A percentile compares a stretch with the other conserved stretches of the same genome.
These are phyloP conservation scores for Porcisia deanei DNA, from an alignment of 208 protist genomes.

Conservation along the genomic window DNA sequence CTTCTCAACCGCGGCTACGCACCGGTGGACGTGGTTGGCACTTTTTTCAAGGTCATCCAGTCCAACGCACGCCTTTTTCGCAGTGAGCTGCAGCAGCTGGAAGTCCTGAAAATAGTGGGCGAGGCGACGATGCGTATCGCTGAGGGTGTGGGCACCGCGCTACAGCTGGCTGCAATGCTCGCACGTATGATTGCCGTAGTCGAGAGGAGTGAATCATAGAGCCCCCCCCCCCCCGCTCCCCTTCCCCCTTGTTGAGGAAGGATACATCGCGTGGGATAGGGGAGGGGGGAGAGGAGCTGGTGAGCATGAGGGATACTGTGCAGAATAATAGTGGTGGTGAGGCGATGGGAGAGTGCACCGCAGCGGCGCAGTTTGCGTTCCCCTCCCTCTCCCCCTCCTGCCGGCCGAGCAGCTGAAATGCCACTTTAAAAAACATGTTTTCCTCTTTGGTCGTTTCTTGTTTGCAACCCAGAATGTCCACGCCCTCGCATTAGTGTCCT, in stretches of 20 bases:
- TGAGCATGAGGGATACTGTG: neutral
- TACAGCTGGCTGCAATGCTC: slow-evolving; percentile 89
- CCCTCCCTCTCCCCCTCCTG: neutral
- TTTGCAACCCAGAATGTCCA: too few species aligned
- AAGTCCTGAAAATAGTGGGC: slow-evolving; percentile 77
- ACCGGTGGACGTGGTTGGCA: slow-evolving; percentile 96
- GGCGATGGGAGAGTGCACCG: neutral
- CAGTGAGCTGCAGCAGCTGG: slow-evolving; percentile 77
- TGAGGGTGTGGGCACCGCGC: slow-evolving; percentile 78
- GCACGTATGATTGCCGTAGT: slow-evolving; percentile 60
- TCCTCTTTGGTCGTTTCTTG: too few species aligned
- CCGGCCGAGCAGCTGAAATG: neutral
- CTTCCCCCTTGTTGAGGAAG: neutral
- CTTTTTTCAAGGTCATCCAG: slow-evolving; percentile 93
- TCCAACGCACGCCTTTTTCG: slow-evolving; percentile 50
- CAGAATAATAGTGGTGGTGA: neutral
- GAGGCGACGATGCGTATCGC: slow-evolving; percentile 89
- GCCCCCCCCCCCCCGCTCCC: too few species aligned
- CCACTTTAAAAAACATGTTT: too few species aligned
- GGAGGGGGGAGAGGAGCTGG: neutral
- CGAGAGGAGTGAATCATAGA: slow-evolving; percentile 32
- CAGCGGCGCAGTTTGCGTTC: neutral
- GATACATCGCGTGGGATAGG: neutral
- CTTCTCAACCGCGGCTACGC: slow-evolving; percentile 94
- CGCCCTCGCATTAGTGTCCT: neutral